A percentile compares a stretch with the other conserved stretches of the same genome.
These are phyloP conservation scores for Histomonas meleagridis DNA, from an alignment of 208 protist species.

Conservation along the genomic window DNA sequence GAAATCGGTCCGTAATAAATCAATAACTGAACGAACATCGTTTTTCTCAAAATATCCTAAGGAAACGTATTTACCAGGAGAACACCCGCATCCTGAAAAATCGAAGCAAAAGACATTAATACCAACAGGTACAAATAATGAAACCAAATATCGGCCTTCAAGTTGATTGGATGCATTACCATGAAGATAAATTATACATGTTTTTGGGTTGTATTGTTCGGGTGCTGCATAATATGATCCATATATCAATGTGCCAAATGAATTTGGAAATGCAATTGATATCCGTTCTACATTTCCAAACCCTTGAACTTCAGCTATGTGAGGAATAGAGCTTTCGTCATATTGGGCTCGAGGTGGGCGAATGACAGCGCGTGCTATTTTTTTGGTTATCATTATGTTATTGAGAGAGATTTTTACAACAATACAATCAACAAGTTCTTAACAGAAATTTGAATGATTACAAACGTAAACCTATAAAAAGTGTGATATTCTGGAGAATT, in stretches of 20 bases:
- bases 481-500: too few relatives aligned
- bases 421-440: too few relatives aligned
- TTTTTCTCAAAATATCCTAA: not conserved
- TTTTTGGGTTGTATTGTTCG: not conserved
- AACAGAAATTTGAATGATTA: too few relatives aligned
- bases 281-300: not conserved
- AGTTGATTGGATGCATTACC: constrained; percentile 33
- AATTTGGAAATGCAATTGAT: not conserved
- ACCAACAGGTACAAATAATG: not conserved
- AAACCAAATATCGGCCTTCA: not conserved
- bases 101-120: constrained; percentile 3
- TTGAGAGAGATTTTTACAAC: too few relatives aligned
- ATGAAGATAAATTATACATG: not conserved
- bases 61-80: not conserved
- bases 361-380: too few relatives aligned
- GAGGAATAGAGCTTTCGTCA: not conserved
- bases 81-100: constrained; percentile 13
- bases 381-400: too few relatives aligned
- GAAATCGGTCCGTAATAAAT: not conserved
- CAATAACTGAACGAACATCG: not conserved
- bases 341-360: not conserved
- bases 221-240: not conserved
- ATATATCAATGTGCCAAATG: not conserved
- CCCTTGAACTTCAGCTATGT: not conserved
- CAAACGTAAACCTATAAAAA: too few relatives aligned